Base-by-base conservation (phyloP, 352 stramenopile species). In the Globisporangium middletonii region DNA sequence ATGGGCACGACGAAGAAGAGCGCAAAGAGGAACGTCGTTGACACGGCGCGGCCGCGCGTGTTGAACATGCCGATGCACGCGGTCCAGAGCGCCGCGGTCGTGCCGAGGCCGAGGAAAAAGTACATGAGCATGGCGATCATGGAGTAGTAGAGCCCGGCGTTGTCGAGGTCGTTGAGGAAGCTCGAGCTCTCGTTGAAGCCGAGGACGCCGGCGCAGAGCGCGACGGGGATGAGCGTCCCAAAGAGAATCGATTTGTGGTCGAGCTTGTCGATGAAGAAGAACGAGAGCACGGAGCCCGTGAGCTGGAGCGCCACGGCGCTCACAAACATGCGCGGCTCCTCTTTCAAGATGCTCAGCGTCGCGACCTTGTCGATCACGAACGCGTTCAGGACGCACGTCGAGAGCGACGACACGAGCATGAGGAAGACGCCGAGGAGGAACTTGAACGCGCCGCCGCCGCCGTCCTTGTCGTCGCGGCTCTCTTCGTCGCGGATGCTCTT, bases 201-300 rank as follows among this genome's bases (percentile, higher is more conserved):
- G 15, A 92, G 44, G 9, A 79, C 52, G 18, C 69, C 68, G 30
- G 68, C 82, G 23, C 80, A 58, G 2, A 71, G 70, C 2, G 88
- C 59, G 0, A 53, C 23, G 5, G 79, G 77, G 19, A 89, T 74
- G 9, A 92, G 64, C 50, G 82, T 89, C 28, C 75, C 77, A 26
- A 88, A 78, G 8, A 92, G 59, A 30, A 92, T 72, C 6, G 70
- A 82, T 63, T 83, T 83, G 72, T 89, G 79, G 58, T 88, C 79
- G 26, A 88, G 55, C 57, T 83, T 83, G 67, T 92, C 81, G 37
- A 92, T 88, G 66, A 88, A 82, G 65, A 92, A 92, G 62, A 92
- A 85, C 54, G 77, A 74, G 16, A 92, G 64, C 3, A 80, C 54
- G 4, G 78, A 71, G 49, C 81, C 81, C 2, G 65, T 60, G n/a